Evolutionary conservation across 2,329 filamentous ascomycete species (phyloP).

Genomic region (Trichophyton rubrum): DNA sequence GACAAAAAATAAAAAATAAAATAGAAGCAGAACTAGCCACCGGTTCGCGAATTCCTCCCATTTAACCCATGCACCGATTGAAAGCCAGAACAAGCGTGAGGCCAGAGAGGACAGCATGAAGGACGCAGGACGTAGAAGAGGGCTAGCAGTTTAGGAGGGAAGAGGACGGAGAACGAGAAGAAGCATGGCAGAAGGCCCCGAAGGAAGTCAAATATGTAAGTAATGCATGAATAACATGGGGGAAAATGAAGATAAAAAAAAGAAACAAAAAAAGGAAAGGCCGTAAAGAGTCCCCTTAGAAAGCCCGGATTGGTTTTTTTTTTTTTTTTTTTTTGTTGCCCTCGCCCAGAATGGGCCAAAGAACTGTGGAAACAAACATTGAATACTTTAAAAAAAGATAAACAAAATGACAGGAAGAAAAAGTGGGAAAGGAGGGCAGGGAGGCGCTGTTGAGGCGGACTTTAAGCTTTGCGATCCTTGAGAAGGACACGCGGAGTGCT

Average conservation of each 20-base stretch:
- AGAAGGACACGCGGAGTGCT: conserved; percentile 24
- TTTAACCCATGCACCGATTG: conserved; percentile 1
- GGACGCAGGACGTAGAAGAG: conserved; percentile 1
- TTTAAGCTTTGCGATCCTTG: conserved; percentile 23
- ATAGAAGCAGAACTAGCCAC: neutral
- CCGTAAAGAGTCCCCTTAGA: neutral
- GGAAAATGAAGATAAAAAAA: too few species aligned
- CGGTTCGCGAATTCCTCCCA: neutral
- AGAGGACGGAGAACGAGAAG: neutral
- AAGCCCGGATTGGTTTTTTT: neutral
- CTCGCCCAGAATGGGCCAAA: neutral
- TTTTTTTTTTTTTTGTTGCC: neutral
- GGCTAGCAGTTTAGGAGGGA: neutral
- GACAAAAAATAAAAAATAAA: neutral
- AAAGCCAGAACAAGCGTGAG: neutral
- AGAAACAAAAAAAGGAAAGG: neutral
- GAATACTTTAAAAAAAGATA: conserved; percentile 2
- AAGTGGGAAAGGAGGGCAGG: neutral
- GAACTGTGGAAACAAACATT: neutral
- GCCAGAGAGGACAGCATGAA: neutral
- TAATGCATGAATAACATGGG: neutral
- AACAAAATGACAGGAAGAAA: neutral
- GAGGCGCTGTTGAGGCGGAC: neutral
- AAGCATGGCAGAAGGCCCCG: neutral
- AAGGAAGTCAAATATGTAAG: neutral